These are phyloP conservation scores for Alternaria angustiovoidea DNA, from an alignment of 2,329 filamentous ascomycete genomes.

Conservation along the genomic window DNA sequence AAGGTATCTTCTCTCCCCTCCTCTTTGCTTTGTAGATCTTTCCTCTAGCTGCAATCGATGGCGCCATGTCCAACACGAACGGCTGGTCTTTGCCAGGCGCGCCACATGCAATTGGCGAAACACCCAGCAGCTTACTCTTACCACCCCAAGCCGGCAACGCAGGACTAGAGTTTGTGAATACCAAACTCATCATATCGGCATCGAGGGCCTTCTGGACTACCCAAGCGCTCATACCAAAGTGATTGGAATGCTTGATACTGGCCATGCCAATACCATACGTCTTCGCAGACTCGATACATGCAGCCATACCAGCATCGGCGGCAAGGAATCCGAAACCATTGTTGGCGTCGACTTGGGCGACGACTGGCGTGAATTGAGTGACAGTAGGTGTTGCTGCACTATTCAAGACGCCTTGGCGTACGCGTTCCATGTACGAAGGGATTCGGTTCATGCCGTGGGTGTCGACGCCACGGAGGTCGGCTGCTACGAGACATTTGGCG, in stretches of 20 bases:
- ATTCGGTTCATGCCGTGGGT: constrained; percentile 82
- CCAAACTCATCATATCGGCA: constrained; percentile 66
- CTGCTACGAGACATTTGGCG: constrained; percentile 72
- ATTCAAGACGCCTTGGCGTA: constrained; percentile 74
- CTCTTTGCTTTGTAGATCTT: constrained; percentile 76
- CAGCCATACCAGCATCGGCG: constrained; percentile 70
- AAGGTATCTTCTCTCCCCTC: constrained; percentile 71
- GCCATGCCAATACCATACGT: constrained; percentile 78
- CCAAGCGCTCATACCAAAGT: constrained; percentile 86
- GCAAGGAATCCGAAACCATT: constrained; percentile 81
- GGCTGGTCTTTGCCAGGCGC: constrained; percentile 68
- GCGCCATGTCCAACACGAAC: constrained; percentile 79
- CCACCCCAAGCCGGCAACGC: constrained; percentile 77
- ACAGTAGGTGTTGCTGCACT: constrained; percentile 66
- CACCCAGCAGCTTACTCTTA: constrained; percentile 72
- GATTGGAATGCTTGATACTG: constrained; percentile 77
- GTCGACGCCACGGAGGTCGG: constrained; percentile 82
- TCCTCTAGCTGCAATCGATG: constrained; percentile 71
- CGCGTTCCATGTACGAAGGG: constrained; percentile 77
- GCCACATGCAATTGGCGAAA: constrained; percentile 77
- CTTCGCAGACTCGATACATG: constrained; percentile 71
- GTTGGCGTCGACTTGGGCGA: constrained; percentile 70
- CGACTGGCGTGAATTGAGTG: constrained; percentile 70
- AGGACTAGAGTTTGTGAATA: constrained; percentile 70
- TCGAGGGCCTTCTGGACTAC: constrained; percentile 79